Base-by-base conservation (phyloP, 179 eudicot genomes). In the Corrigiola litoralis region DNA sequence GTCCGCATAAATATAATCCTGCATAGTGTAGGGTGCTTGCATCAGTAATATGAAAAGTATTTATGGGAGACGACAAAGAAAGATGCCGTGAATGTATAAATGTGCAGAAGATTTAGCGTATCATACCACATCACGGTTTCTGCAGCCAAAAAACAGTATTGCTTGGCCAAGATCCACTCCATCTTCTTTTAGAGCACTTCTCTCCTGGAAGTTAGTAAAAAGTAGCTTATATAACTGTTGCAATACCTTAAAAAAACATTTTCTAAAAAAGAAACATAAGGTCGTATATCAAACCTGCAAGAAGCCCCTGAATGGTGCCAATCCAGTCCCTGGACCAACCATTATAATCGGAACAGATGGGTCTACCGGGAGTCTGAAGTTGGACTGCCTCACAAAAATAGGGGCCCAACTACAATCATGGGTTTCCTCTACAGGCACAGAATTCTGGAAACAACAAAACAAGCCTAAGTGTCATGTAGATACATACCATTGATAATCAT, bases 311-410 rank as follows among this genome's bases (percentile, higher is more conserved):
- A 94, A 94, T 45, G 99, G 99, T 54, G 99, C 99, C 79, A 94
- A 82, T 14, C 99, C 99, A 25, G 99, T 94, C 40, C 99, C 99
- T 37, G 99, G 99, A 24, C 99, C 99, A 36, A 94, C 84, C 99
- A 94, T 91, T 65, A 94, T 82, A 58, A 94, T 64, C 25, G 99
- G 99, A 58, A 88, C 76, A 44, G 81, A 71, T 37, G 84, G 54
- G 73, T 94, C 99, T 33, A 81, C 49, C 23, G 99, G 99, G 68
- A 94, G 92, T 63, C 64, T 90, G 71, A 94, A 94, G 81, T 88
- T 94, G 37, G 99, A 94, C 71, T 81, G 87, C 77, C 97, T 79
- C 65, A 94, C 94, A 71, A 77, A 94, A 50, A 90, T 82, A 37
- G 97, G 96, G 12, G 99, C 97, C 85, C 84, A 82, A 68, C 88